Evolutionary conservation across 2,329 filamentous ascomycete species (phyloP), one percentile per base, ranked within the genome.

Genomic region (Ceratocystis destructans): DNA sequence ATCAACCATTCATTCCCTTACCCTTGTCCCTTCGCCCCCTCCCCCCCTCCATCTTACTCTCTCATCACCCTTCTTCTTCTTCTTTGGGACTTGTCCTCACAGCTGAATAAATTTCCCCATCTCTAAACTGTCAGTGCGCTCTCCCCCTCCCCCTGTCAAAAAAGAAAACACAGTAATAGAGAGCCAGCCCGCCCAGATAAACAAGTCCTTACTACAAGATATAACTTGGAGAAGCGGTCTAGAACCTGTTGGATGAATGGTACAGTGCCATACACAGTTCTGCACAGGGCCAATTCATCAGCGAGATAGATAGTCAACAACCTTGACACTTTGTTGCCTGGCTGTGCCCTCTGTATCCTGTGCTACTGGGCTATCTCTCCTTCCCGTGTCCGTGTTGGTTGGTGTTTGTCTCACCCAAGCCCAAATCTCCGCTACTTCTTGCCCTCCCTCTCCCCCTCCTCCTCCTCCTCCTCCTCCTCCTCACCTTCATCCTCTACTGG

Each of bases 401-500:
- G 37, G 37, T 15, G 37, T 62, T n/a, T 45, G 6, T 10, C 59
- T 45, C 37, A 45, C 62, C 62, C 31, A 55, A 28, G 48, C 28
- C 31, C 62, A 17, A 25, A 28, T 3, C 55, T 44, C 1, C 65
- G 57, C 31, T 64, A 61, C 22, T 31, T 55, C 33, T 64, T 25
- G 7, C 50, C 37, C 28, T 31, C 62, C 17, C 31, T 25, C 45
- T 31, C 44, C 28, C 45, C 46, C 31, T 33, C 0, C 22, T 22
- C 53, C 5, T 62, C 64, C n/a, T 65, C 65, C 12, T 53, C 28
- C n/a, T 64, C 62, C 45, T 61, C 53, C 5, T 62, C 64, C n/a
- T 65, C 65, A 10, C 64, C 67, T 2, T 57, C 65, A 5, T 66
- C 62, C 48, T 66, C 48, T 1, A 31, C 68, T 2, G 66, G 68